Percentiles rank a stretch among this genome's conserved stretches.
Evolutionary conservation across 2,329 filamentous ascomycete species (phyloP).

Genomic region (Alternaria ventricosa): DNA sequence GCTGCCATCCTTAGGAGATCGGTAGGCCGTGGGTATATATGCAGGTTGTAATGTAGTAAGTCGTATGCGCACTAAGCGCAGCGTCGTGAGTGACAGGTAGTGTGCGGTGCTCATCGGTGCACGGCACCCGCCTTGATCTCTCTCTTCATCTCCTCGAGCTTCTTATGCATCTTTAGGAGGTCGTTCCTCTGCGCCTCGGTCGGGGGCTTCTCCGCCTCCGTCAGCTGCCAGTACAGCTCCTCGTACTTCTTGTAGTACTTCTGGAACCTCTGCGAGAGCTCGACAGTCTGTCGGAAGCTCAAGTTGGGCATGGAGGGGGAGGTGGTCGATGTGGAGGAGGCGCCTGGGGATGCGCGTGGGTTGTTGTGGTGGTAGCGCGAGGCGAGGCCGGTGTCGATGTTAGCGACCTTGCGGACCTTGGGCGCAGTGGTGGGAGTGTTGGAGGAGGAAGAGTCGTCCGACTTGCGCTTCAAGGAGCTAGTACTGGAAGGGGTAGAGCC

Average conservation of each 20-base stretch:
- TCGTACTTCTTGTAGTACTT: constrained; percentile 65
- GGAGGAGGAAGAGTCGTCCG: constrained; percentile 46
- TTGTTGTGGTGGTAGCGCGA: constrained; percentile 46
- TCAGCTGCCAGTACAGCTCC: constrained; percentile 59
- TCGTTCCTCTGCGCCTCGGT: constrained; percentile 58
- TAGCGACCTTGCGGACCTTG: constrained; percentile 45
- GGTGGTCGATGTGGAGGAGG: constrained; percentile 44
- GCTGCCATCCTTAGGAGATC: constrained; percentile 13
- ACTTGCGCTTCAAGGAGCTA: constrained; percentile 54
- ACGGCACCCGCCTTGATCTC: constrained; percentile 57
- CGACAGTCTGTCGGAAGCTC: constrained; percentile 54
- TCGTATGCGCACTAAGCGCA: constrained; percentile 16
- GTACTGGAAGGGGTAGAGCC: constrained; percentile 38
- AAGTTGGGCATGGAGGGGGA: constrained; percentile 43
- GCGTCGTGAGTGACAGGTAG: constrained; percentile 2
- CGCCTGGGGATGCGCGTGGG: constrained; percentile 41
- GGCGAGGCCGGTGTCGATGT: constrained; percentile 42
- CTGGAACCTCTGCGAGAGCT: constrained; percentile 61
- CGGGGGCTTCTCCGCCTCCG: constrained; percentile 51
- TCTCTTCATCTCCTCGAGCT: constrained; percentile 63
- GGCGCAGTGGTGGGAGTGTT: constrained; percentile 33
- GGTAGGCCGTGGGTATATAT: constrained; percentile 28
- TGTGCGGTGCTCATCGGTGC: constrained; percentile 26
- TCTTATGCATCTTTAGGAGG: constrained; percentile 61
- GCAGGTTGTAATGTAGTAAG: constrained; percentile 22